These are phyloP conservation scores for Phyllachora maydis DNA, from an alignment of 2,329 filamentous ascomycete genomes.

Conservation along the genomic window DNA sequence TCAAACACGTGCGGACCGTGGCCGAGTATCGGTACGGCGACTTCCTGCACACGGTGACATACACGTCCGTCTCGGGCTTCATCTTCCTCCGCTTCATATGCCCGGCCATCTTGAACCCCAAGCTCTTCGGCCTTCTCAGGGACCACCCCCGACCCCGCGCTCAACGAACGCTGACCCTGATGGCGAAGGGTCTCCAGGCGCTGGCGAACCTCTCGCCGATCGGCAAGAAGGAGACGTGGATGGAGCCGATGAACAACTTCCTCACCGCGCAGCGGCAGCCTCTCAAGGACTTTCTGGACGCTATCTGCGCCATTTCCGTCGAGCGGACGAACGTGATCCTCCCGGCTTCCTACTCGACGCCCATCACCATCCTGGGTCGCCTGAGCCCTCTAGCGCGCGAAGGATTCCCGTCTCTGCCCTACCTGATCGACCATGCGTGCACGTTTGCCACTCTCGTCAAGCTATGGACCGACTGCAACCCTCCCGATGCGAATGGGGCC, in stretches of 20 bases:
- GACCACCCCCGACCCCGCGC: slow-evolving; percentile 71
- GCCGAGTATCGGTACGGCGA: slow-evolving; percentile 90
- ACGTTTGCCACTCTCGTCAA: slow-evolving; percentile 71
- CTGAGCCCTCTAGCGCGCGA: slow-evolving; percentile 65
- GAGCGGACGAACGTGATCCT: slow-evolving; percentile 43
- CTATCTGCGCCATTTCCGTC: slow-evolving; percentile 63
- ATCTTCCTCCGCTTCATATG: slow-evolving; percentile 90
- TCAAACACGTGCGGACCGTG: slow-evolving; percentile 80
- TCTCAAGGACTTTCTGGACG: slow-evolving; percentile 75
- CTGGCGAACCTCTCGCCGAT: slow-evolving; percentile 81
- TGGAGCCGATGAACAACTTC: slow-evolving; percentile 95
- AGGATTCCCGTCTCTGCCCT: slow-evolving; percentile 82
- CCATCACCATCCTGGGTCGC: slow-evolving; percentile 71
- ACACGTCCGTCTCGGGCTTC: slow-evolving; percentile 89
- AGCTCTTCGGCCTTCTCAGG: slow-evolving; percentile 66
- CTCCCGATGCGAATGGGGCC: slow-evolving; percentile 10
- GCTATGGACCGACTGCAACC: slow-evolving; percentile 48
- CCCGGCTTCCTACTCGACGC: slow-evolving; percentile 78
- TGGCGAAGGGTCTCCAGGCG: slow-evolving; percentile 81
- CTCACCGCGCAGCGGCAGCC: slow-evolving; percentile 53
- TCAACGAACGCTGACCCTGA: slow-evolving; percentile 74
- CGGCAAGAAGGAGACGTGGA: slow-evolving; percentile 92
- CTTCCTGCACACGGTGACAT: slow-evolving; percentile 72
- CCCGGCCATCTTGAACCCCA: slow-evolving; percentile 87
- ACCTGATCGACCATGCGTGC: slow-evolving; percentile 73